These are phyloP conservation scores for Eimeria falciformis DNA, from an alignment of 169 alveolate species.

Conservation along the genomic window DNA sequence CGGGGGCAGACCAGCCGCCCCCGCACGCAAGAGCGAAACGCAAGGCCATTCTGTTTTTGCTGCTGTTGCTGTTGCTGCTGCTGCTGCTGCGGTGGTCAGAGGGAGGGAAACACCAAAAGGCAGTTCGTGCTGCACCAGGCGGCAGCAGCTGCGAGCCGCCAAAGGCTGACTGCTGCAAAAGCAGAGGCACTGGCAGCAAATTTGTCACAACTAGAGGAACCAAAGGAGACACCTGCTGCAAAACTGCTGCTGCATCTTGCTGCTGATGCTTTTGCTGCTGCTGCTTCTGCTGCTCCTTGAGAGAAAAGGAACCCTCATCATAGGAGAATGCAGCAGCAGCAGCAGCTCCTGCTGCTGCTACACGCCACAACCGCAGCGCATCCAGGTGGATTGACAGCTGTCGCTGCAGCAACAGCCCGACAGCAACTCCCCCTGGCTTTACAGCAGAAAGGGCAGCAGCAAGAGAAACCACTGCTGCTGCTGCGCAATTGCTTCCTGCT, in stretches of 20 bases:
- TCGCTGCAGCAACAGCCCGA: slow-evolving; percentile 63
- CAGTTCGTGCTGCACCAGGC: slow-evolving; percentile 48
- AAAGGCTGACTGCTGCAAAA: slow-evolving; percentile 39
- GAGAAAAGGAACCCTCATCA: neutral
- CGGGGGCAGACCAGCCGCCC: slow-evolving; percentile 64
- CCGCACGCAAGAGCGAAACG: slow-evolving; percentile 65
- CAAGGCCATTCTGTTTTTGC: slow-evolving; percentile 25
- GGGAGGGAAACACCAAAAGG: slow-evolving; percentile 32
- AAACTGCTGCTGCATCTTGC: neutral
- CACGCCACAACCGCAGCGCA: slow-evolving; percentile 50
- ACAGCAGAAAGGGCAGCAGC: slow-evolving; percentile 26
- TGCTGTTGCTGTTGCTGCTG: slow-evolving; percentile 56
- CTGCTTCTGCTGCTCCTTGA: slow-evolving; percentile 29
- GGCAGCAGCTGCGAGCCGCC: slow-evolving; percentile 65
- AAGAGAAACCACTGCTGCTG: slow-evolving; percentile 26
- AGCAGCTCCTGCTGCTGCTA: slow-evolving; percentile 51
- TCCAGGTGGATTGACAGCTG: slow-evolving; percentile 54
- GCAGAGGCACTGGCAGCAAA: slow-evolving; percentile 63
- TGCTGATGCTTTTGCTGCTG: slow-evolving; percentile 1
- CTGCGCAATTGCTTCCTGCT: slow-evolving; percentile 1
- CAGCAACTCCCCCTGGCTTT: slow-evolving; percentile 21
- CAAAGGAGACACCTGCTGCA: slow-evolving; percentile 53
- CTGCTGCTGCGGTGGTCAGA: slow-evolving; percentile 23
- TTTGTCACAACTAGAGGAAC: slow-evolving; percentile 33
- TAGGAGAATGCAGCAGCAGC: slow-evolving; percentile 13